Evolutionary conservation across 176 grass and related monocot genomes (phyloP).

Genomic region (Zea mays): DNA sequence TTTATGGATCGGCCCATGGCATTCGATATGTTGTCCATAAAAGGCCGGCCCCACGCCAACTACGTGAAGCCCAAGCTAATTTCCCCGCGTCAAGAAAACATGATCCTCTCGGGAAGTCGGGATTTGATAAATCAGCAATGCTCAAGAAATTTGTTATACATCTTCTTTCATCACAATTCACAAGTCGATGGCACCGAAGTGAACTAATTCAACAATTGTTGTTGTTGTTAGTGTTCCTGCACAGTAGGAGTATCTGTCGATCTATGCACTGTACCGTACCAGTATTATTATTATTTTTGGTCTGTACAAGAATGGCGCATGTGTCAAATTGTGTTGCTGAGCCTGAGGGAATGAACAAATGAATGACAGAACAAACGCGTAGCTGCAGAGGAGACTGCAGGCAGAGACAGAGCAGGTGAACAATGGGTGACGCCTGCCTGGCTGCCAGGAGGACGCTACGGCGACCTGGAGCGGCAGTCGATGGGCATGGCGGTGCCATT

Average conservation of each 20-base stretch:
- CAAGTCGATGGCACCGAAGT: not conserved
- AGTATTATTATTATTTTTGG: not conserved
- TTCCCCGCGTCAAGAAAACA: not conserved
- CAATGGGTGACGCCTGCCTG: not conserved
- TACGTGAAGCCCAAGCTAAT: not conserved
- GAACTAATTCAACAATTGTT: constrained; percentile 4
- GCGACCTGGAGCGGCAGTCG: constrained; percentile 46
- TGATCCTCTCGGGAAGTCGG: no score
- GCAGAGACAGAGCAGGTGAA: not conserved
- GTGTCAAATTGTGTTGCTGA: not conserved
- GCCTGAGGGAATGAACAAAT: constrained; percentile 2
- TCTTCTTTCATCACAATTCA: not conserved
- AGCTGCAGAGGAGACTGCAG: not conserved
- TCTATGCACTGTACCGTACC: not conserved
- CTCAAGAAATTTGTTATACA: not conserved
- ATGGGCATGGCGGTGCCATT: constrained; percentile 53
- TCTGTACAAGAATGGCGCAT: constrained; percentile 34
- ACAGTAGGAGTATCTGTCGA: not conserved
- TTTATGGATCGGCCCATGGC: not conserved
- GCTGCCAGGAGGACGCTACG: not conserved
- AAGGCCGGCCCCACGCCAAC: not conserved
- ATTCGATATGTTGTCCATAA: not conserved
- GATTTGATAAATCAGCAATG: not conserved
- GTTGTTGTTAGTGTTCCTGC: not conserved
- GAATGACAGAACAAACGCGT: not conserved